A percentile compares a stretch with the other conserved stretches of the same genome.
Conservation (phyloP, 176 grass and related monocot species). For the Calamus simplicifolius region DNA sequence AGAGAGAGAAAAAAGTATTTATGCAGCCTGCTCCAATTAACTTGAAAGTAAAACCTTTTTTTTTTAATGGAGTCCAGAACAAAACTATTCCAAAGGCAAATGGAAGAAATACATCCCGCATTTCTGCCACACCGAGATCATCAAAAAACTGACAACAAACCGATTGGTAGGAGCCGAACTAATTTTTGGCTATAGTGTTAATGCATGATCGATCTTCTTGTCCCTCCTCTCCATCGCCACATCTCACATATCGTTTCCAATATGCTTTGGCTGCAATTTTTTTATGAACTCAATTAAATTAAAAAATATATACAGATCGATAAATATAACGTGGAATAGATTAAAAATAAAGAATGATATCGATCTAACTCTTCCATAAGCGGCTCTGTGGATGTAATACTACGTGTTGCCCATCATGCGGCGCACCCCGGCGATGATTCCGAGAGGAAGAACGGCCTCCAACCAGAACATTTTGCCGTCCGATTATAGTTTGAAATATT, state of each 20-base stretch:
- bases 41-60: too few relatives aligned
- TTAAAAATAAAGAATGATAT: not conserved
- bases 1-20: too few relatives aligned
- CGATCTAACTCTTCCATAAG: slow-evolving; percentile 64
- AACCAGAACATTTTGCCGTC: slow-evolving; percentile 81
- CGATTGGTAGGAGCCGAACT: too few relatives aligned
- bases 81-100: too few relatives aligned
- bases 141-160: too few relatives aligned
- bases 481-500: too few relatives aligned
- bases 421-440: slow-evolving; percentile 88
- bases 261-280: slow-evolving; percentile 82
- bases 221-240: slow-evolving; percentile 96
- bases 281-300: not conserved
- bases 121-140: too few relatives aligned
- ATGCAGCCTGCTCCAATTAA: too few relatives aligned
- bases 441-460: slow-evolving; percentile 85
- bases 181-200: too few relatives aligned
- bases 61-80: too few relatives aligned
- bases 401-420: slow-evolving; percentile 95
- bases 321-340: too few relatives aligned
- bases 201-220: slow-evolving; percentile 77
- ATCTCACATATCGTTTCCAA: slow-evolving; percentile 95
- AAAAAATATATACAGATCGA: not conserved
- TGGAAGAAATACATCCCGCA: too few relatives aligned
- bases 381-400: slow-evolving; percentile 93